These are phyloP conservation scores for Leucocoprinus birnbaumii DNA, from an alignment of 768 basidiomycete species.

Conservation along the genomic window DNA sequence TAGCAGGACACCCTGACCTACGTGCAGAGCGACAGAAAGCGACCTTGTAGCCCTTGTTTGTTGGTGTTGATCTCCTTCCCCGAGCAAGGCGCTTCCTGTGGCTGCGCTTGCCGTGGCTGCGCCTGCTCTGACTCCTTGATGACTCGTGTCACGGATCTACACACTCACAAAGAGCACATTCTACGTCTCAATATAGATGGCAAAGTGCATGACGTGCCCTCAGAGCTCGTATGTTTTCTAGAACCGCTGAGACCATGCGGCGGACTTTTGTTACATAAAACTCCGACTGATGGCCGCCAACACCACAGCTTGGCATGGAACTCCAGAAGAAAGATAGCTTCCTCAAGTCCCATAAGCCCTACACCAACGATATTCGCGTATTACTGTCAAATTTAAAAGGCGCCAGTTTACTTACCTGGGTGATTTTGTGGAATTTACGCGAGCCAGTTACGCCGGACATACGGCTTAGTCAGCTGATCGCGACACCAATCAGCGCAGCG, in stretches of 20 bases:
- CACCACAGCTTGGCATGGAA: background rate
- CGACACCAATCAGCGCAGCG: background rate
- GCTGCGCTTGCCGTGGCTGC: background rate
- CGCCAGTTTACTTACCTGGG: no score
- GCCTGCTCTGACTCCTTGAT: background rate
- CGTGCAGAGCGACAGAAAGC: background rate
- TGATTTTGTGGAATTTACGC: no score
- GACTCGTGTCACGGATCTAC: background rate
- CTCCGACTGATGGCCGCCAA: constrained; percentile 10
- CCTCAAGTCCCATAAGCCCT: no score
- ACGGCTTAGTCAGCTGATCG: background rate
- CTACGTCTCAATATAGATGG: background rate
- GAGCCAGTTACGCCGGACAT: background rate
- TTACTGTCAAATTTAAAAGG: no score
- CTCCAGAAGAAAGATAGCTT: no score
- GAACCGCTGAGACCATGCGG: no score
- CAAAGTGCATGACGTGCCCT: no score
- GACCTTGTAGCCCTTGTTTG: background rate
- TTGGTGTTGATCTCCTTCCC: constrained; percentile 9
- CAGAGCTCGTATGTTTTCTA: no score
- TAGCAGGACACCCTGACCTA: background rate
- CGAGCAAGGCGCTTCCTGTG: constrained; percentile 1
- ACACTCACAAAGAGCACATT: background rate
- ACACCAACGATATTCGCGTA: no score
- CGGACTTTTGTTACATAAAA: background rate